A percentile compares a stretch with the other conserved stretches of the same genome.
phyloP scores from a whole-genome alignment of 1,284 basidiomycete species.

The Puccinia hordei region DNA sequence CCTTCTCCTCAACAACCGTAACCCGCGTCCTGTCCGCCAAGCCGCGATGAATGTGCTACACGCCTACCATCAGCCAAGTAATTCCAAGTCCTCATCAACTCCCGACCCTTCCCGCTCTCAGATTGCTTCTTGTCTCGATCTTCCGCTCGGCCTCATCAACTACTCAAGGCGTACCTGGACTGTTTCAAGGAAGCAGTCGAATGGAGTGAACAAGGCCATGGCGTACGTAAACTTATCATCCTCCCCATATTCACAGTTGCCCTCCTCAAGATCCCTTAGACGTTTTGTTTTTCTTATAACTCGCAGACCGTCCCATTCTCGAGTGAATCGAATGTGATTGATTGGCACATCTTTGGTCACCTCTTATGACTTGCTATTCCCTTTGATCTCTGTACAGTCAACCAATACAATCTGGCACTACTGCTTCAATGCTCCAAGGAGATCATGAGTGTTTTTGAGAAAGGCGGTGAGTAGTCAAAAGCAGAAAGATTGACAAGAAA shows the following conservation, averaged over 20 bases:
- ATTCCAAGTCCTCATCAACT: no score
- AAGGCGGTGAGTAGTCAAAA: no score
- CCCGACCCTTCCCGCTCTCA: no score
- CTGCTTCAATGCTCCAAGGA: conserved; percentile 49
- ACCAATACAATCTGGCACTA: conserved; percentile 45
- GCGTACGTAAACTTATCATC: no score
- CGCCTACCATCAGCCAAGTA: conserved; percentile 39
- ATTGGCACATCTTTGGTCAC: conserved; percentile 45
- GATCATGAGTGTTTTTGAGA: conserved; percentile 45
- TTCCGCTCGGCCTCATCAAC: conserved; percentile 25
- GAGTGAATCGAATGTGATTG: conserved; percentile 17
- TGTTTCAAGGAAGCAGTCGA: no score
- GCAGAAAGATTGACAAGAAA: no score
- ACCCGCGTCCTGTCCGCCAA: conserved; percentile 38
- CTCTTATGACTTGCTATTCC: conserved; percentile 39
- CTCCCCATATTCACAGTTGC: no score
- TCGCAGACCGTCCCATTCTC: conserved; percentile 1
- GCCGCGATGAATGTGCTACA: conserved; percentile 37
- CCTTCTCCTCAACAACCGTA: conserved; percentile 38
- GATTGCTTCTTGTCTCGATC: no score
- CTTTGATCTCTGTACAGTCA: conserved; percentile 45
- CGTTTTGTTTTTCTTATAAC: neutral
- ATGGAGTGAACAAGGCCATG: no score
- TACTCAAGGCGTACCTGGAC: conserved; percentile 43
- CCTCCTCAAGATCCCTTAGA: no score